Base-by-base conservation (phyloP, 768 basidiomycete genomes). In the Suillus clintonianus region DNA sequence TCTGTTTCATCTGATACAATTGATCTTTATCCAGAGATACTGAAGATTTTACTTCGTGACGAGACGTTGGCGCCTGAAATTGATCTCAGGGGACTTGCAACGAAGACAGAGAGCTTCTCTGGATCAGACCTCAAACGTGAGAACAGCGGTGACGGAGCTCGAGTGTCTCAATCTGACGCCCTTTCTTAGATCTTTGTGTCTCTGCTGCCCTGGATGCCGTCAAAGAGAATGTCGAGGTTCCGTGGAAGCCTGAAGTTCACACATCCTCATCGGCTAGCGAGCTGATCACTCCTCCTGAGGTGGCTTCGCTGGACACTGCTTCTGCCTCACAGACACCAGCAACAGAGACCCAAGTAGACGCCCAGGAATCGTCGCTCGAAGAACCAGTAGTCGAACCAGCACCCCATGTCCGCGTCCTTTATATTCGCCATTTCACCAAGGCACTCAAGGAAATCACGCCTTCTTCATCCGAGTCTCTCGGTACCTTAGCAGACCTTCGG, bases 91-190 rank as follows among this genome's bases (percentile, higher is more conserved):
- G 71, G 68, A 27, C 76, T 95, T 43, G 89, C 91, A 5, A 84
- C 83, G 72, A 85, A 86, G 73, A 94, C 94, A 0, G 91, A 92
- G 60, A 87, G 85, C 59, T 98, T 95, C 76, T 98, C 95, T 62
- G 95, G 95, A 17, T 97, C 95, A 32, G 95, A 98, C 75, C 81
- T 98, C 64, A 97, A 97, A 76, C 94, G 95, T 97, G 63, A 72
- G 91, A 81, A 17, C 60, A 4, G 27, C 15, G 51, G 41, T 43
- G 27, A 19, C 4, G 27, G 10, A 4, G 24, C 22, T 27, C 7
- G 24, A 41, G 27, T 55, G 62, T 41, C 32, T 42, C 50, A 6
- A 24, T 19, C 7, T 10, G 43, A 7, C 5, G 34, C 60, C 39
- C 58, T 60, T 62, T 51, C 59, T 9, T 69, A 97, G 95, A 98